Evolutionary conservation across 2,329 filamentous ascomycete genomes (phyloP), one percentile per base, ranked within the genome.

Genomic region (Sporothrix luriei): DNA sequence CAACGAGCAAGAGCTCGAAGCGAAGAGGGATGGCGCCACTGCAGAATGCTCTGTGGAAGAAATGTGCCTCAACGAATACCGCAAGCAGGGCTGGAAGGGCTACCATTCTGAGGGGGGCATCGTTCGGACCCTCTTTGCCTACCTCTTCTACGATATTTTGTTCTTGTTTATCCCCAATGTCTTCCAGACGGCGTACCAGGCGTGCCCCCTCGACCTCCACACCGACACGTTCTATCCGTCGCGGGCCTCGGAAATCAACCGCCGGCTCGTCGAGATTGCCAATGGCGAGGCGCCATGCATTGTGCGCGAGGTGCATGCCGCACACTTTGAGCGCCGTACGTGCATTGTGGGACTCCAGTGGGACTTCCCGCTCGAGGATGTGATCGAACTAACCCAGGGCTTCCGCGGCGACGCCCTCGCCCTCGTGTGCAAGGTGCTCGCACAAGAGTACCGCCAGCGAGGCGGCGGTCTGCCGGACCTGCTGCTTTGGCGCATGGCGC

Each of bases 81-180:
- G 92, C 43, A 83, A 85, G 11, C 84, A 91, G 67, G 94, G 94
- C 2, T 98, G 93, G 90, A 97, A 97, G 78, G 95, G 95, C 13
- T 97, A 94, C 76, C 95, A 99, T 79, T 88, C 90, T 21, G 95
- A 99, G 82, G 93, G 93, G 46, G 92, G 94, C 2, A 94, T 98
- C 74, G 82, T 98, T 7, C 89, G 93, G n/a, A 99, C 95, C 0
- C 83, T 99, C 33, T 94, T 94, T 79, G 91, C 89, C 16, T 94
- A 95, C 76, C 87, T 99, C 21, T 97, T 98, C 82, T 95, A 90
- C 82, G 94, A 99, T 78, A 87, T 98, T 29, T 82, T 99, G 7
- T 98, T 98, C 80, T 84, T 93, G 33, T 97, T 97, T 78, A 87
- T 98, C 5, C 94, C 95, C 33, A 97, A 98, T 75, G 94, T 99